Base-by-base conservation (phyloP, 208 protist species). In the Leishmania mexicana region DNA sequence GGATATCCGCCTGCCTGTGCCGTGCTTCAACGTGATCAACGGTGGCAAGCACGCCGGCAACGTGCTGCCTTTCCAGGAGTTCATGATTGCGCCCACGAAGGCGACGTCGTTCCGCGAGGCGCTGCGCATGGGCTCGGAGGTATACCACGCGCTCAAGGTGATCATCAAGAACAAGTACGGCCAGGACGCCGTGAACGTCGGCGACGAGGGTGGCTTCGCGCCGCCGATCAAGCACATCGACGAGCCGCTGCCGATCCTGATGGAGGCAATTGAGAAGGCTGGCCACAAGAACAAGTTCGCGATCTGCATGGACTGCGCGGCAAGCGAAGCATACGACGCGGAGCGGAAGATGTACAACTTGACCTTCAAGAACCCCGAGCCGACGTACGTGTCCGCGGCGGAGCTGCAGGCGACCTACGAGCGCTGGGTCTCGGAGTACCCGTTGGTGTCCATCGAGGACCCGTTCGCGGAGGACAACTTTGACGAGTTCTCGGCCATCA, bases 21-120 rank as follows among this genome's bases (percentile, higher is more conserved):
- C 98, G 47, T 98, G 95, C 79, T 99, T 99, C 95, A 99, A 99
- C 92, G 97, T 99, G 76, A 99, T 99, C 91, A 99, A 99, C 94
- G 99, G 99, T 79, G 99, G 99, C 84, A 96, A 93, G 78, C 99
- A 99, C 88, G 99, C 99, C 57, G 99, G 99, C 78, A 99, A 99
- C 89, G 90, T 93, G 78, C 84, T 97, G 49, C 92, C 92, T 38
- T 97, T 97, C 85, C 93, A 97, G 95, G 99, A 99, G 93, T 99
- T 99, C 90, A 99, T 99, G 99, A 99, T 99, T 82, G 88, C 98
- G 21, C 99, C 99, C 58, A 89, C 94, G 71, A 98, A 98, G 81
- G 99, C 98, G 10, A 75, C 81, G 74, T 92, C 75, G 62, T 99
- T 99, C 96, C 88, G 83, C 85, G 98, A 99, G 80, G 98, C 96